phyloP scores from a whole-genome alignment of 1,284 basidiomycete genomes.

The Naganishia liquefaciens region DNA sequence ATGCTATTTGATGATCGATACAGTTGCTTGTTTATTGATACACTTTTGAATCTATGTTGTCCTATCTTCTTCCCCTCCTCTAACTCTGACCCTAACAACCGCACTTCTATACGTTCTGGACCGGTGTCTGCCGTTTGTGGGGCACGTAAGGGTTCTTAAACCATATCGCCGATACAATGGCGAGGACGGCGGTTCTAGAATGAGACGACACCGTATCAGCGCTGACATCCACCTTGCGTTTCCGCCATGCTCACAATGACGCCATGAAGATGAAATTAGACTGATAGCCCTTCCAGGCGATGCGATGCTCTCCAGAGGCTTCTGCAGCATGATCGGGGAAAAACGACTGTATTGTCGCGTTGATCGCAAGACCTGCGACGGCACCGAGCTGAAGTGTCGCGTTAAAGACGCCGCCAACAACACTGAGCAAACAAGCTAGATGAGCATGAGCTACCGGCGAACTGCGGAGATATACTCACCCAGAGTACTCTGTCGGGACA shows the following conservation, averaged over 20 bases:
- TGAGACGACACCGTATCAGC: neutral
- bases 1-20: too few relatives aligned
- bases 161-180: conserved; percentile 31
- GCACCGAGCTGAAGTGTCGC: conserved; percentile 51
- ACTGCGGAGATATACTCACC: neutral
- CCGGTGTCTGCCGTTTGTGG: neutral
- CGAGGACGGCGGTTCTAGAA: conserved; percentile 22
- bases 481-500: conserved; percentile 31
- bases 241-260: conserved; percentile 3
- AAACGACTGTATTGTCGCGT: conserved; percentile 35
- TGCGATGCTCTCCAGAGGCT: conserved; percentile 4
- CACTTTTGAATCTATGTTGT: too few relatives aligned
- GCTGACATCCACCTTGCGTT: neutral
- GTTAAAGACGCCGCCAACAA: conserved; percentile 52
- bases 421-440: neutral
- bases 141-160: conserved; percentile 28
- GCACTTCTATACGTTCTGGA: neutral
- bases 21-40: too few relatives aligned
- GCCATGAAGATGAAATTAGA: conserved; percentile 31
- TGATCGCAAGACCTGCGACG: conserved; percentile 45
- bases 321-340: conserved; percentile 2
- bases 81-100: neutral
- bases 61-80: too few relatives aligned
- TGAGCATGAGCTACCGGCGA: too few relatives aligned
- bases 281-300: conserved; percentile 30